phyloP scores from a whole-genome alignment of 202 grass and related monocot genomes.

The Eragrostis tef region DNA sequence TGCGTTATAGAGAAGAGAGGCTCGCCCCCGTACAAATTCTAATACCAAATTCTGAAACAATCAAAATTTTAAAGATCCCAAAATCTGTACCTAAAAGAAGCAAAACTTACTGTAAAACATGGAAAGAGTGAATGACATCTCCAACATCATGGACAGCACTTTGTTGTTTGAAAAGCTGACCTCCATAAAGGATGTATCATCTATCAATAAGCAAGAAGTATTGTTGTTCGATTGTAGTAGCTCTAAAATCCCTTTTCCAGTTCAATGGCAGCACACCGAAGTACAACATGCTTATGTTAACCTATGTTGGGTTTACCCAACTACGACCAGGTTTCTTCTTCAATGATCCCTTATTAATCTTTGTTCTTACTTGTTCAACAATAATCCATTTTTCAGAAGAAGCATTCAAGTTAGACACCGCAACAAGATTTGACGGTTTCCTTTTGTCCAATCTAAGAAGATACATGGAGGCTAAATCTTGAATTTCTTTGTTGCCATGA shows the following conservation, averaged over 20 bases:
- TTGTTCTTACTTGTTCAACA: conserved; percentile 66
- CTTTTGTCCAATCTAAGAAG: conserved; percentile 62
- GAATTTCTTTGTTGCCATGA: conserved; percentile 59
- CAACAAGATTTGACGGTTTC: conserved; percentile 64
- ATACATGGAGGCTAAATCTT: conserved; percentile 59
- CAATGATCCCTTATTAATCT: conserved; percentile 53
- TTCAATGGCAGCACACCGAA: background rate
- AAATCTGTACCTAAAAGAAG: background rate
- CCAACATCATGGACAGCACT: background rate
- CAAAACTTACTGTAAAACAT: conserved; percentile 35
- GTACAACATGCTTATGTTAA: background rate
- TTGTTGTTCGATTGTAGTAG: conserved; percentile 1
- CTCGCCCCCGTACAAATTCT: too few relatives aligned
- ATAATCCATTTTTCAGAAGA: conserved; percentile 65
- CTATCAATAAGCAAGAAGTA: background rate
- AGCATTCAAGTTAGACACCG: conserved; percentile 67
- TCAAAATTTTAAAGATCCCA: background rate
- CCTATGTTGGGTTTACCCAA: conserved; percentile 56
- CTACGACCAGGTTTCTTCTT: conserved; percentile 66
- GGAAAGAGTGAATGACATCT: conserved; percentile 10
- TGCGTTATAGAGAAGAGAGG: too few relatives aligned
- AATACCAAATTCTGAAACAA: conserved; percentile 1
- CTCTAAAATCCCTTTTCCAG: conserved; percentile 6
- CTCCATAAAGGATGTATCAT: conserved; percentile 4
- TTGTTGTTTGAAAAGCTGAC: conserved; percentile 3